These are phyloP conservation scores for Hibiscus trionum DNA, from an alignment of 345 rosid species.

Conservation along the genomic window DNA sequence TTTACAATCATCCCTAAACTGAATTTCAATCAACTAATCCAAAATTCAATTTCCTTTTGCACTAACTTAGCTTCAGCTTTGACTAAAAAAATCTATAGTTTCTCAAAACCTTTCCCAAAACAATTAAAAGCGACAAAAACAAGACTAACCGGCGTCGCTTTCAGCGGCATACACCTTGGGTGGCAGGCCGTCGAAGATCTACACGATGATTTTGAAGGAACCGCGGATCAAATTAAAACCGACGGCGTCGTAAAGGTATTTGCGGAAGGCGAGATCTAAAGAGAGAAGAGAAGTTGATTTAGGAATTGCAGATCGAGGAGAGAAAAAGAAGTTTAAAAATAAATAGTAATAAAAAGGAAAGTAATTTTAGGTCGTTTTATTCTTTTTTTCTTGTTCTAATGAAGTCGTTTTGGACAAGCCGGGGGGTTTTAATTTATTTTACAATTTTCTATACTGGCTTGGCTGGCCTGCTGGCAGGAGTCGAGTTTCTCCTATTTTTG, in stretches of 20 bases:
- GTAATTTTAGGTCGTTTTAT: neutral
- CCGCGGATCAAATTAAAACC: neutral
- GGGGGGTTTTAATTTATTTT: neutral
- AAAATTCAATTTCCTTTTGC: neutral
- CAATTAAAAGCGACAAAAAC: neutral
- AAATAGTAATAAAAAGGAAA: neutral
- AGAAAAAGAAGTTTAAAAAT: neutral
- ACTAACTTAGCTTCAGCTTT: neutral
- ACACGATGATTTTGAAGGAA: neutral
- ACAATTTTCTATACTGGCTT: neutral
- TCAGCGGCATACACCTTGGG: neutral
- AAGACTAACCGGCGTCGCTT: neutral
- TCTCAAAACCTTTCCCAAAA: neutral
- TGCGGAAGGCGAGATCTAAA: neutral
- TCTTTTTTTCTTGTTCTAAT: neutral
- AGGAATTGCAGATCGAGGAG: conserved; percentile 8
- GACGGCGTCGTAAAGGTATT: neutral
- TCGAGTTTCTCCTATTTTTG: neutral
- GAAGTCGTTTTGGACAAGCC: neutral
- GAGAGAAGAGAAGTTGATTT: neutral
- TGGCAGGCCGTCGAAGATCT: neutral
- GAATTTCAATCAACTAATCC: conserved; percentile 5
- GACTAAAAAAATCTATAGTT: neutral
- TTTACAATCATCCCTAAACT: neutral
- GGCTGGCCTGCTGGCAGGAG: neutral